Evolutionary conservation across 768 basidiomycete genomes (phyloP).

Genomic region (Phylloporus arenicola): DNA sequence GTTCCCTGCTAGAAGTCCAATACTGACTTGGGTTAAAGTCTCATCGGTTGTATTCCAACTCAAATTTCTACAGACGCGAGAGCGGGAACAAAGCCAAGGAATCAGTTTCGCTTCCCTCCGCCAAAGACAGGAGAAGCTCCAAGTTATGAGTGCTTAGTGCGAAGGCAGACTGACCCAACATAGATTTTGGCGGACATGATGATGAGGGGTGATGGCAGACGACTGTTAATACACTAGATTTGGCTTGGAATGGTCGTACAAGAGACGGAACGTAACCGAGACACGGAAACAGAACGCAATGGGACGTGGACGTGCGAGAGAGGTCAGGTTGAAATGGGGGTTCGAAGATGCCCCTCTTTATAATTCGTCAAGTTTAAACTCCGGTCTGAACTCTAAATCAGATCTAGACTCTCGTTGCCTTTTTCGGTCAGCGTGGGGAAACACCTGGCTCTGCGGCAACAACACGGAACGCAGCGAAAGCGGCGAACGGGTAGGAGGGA

Average conservation of each 20-base stretch:
- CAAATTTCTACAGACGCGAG: constrained; percentile 70
- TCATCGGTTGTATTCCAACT: constrained; percentile 98
- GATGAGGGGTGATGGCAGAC: constrained; percentile 22
- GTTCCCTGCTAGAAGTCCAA: constrained; percentile 36
- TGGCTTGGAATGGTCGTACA: constrained; percentile 47
- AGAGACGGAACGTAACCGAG: constrained; percentile 52
- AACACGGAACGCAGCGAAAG: background rate
- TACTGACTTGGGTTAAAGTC: constrained; percentile 79
- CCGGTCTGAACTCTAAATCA: constrained; percentile 37
- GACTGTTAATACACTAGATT: constrained; percentile 44
- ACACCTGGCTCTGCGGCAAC: background rate
- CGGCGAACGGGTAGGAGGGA: background rate
- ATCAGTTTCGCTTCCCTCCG: constrained; percentile 52
- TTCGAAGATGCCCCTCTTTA: constrained; percentile 36
- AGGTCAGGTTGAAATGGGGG: constrained; percentile 29
- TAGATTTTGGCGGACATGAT: constrained; percentile 77
- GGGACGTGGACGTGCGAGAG: constrained; percentile 46
- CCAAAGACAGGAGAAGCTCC: constrained; percentile 42
- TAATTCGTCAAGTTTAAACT: constrained; percentile 46
- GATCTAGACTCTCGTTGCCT: constrained; percentile 22
- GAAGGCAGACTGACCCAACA: constrained; percentile 85
- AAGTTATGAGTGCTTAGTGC: constrained; percentile 39
- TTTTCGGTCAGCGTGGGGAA: constrained; percentile 14
- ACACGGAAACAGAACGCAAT: constrained; percentile 45
- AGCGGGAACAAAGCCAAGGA: constrained; percentile 35